phyloP scores from a whole-genome alignment of 1,139 yeast genomes.

The Eremothecium coryli region DNA sequence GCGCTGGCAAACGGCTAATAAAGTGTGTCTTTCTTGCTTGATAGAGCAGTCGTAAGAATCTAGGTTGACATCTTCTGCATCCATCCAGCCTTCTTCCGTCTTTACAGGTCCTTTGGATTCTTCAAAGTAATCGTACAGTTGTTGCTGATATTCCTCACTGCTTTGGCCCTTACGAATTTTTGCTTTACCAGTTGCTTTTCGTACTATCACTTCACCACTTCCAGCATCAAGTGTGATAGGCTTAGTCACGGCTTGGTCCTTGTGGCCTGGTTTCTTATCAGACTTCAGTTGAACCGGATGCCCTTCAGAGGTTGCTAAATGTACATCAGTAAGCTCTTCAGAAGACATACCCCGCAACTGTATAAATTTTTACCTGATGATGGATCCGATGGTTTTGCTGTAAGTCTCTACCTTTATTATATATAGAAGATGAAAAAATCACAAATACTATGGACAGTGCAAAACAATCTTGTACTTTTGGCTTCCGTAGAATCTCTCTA shows the following conservation, averaged over 20 bases:
- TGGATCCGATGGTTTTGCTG: too few species aligned
- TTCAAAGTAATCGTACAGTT: conserved; percentile 35
- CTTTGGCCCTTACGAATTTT: conserved; percentile 49
- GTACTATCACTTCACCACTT: conserved; percentile 32
- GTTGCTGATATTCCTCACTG: conserved; percentile 43
- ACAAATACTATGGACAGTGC: neutral
- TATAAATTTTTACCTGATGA: too few species aligned
- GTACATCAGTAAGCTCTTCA: too few species aligned
- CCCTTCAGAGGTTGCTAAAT: too few species aligned
- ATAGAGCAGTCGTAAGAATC: conserved; percentile 13
- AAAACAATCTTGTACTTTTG: neutral
- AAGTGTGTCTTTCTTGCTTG: conserved; percentile 27
- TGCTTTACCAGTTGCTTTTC: conserved; percentile 34
- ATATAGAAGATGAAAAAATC: too few species aligned
- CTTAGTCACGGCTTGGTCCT: conserved; percentile 17
- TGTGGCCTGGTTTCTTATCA: conserved; percentile 32
- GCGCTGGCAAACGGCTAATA: conserved; percentile 32
- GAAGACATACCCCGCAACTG: too few species aligned
- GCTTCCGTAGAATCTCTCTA: conserved; percentile 51
- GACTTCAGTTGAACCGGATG: too few species aligned
- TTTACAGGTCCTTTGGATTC: conserved; percentile 42
- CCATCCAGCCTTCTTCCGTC: conserved; percentile 42
- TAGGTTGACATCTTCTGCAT: conserved; percentile 12
- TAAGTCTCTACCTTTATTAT: too few species aligned
- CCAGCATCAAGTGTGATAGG: conserved; percentile 17